A percentile compares a stretch with the other conserved stretches of the same genome.
Evolutionary conservation across 768 basidiomycete genomes (phyloP).

Genomic region (Chalciporus piperatus): DNA sequence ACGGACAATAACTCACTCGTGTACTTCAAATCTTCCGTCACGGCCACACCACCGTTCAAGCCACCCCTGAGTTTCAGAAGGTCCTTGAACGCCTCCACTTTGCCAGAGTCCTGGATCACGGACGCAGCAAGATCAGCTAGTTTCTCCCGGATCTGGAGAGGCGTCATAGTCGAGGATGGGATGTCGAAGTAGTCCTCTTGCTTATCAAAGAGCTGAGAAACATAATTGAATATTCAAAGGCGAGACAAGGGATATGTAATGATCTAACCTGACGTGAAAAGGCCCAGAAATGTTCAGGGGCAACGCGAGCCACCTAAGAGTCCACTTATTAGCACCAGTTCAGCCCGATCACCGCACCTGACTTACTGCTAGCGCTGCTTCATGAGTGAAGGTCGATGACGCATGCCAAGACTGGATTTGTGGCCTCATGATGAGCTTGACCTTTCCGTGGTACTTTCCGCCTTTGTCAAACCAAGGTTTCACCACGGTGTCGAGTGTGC

Average conservation of each 20-base stretch:
- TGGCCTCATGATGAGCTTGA: constrained; percentile 67
- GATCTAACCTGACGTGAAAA: constrained; percentile 62
- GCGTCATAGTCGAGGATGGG: constrained; percentile 62
- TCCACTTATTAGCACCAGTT: neutral
- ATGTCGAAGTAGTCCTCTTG: constrained; percentile 83
- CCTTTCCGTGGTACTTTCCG: constrained; percentile 67
- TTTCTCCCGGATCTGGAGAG: constrained; percentile 70
- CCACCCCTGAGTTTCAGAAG: constrained; percentile 58
- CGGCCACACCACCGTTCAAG: constrained; percentile 78
- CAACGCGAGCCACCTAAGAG: constrained; percentile 59
- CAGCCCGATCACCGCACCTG: neutral
- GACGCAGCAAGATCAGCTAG: constrained; percentile 58
- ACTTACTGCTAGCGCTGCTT: constrained; percentile 77
- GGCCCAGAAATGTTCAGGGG: constrained; percentile 78
- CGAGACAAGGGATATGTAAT: neutral
- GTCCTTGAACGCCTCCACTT: constrained; percentile 55
- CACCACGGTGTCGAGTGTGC: constrained; percentile 56
- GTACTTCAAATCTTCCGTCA: constrained; percentile 87
- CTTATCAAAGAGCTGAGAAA: constrained; percentile 64
- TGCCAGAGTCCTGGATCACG: constrained; percentile 46
- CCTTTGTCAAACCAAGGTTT: constrained; percentile 55
- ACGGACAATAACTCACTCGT: constrained; percentile 52
- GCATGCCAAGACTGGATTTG: constrained; percentile 83
- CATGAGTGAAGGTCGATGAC: constrained; percentile 72
- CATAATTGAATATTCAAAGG: neutral